Conservation (phyloP, 2,329 filamentous ascomycete genomes). For the Aspergillus costaricaensis region DNA sequence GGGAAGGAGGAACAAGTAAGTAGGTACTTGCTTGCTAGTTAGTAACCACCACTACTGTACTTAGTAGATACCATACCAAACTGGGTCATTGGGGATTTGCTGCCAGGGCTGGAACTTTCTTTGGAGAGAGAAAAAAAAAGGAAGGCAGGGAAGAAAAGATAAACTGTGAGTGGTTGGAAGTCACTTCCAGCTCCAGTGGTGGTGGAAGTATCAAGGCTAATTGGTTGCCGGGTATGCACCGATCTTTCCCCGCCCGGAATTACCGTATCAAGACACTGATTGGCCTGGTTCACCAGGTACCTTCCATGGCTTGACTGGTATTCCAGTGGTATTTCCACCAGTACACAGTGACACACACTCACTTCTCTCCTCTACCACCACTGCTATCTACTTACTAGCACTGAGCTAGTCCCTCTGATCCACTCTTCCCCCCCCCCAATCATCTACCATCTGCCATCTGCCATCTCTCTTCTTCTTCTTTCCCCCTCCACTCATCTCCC, state of each 20-base stretch:
- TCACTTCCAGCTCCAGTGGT: background rate
- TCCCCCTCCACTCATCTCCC: too few species aligned
- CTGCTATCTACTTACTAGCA: too few species aligned
- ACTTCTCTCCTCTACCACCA: too few species aligned
- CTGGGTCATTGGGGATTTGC: too few species aligned
- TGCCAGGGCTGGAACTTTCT: too few species aligned
- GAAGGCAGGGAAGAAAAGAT: background rate
- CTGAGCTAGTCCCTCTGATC: too few species aligned
- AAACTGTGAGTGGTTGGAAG: background rate
- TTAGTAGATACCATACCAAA: too few species aligned
- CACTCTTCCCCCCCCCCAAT: too few species aligned
- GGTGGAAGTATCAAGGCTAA: background rate
- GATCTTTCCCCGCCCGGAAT: background rate
- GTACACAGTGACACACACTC: background rate
- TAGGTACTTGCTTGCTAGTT: too few species aligned
- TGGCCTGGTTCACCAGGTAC: background rate
- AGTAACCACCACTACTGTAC: background rate
- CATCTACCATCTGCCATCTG: too few species aligned
- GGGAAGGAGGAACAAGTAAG: background rate
- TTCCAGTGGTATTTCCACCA: background rate
- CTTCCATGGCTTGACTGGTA: background rate
- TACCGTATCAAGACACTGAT: background rate
- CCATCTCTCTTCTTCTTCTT: too few species aligned
- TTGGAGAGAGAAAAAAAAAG: too few species aligned
- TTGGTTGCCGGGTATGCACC: background rate